Base-by-base conservation (phyloP, 495 filamentous ascomycete species). In the Talaromyces wortmannii region DNA sequence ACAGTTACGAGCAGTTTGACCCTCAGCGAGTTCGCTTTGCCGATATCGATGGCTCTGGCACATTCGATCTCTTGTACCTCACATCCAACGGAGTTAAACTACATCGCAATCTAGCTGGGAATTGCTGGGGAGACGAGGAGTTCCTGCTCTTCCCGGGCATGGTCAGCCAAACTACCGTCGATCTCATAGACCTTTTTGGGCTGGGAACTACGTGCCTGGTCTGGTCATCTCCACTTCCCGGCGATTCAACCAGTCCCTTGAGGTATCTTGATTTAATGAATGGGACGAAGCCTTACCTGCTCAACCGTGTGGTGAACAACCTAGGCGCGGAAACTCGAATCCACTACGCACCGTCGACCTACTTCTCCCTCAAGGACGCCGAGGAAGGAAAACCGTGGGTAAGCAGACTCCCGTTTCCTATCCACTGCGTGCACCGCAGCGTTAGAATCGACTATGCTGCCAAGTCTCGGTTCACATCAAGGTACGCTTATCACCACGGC, bases 21-120 rank as follows among this genome's bases (percentile, higher is more conserved):
- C 55, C 0, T 10, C 7, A n/a, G 6, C 54, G 56, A 7, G 7
- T 72, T 6, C 58, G 23, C 0, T 47, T 72, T 2, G 49, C 48
- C 0, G 72, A 74, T 57, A 61, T 74, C 15, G 65, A 70, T 31
- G 72, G 72, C 1, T 58, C 60, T 0, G 72, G 72, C 0, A 61
- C 63, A 11, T 58, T 62, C 0, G 72, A 74, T 57, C 40, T 73
- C 2, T 0, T 76, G 1, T 74, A 74, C 46, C 32, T 73, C 7
- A 8, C 29, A 18, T 1, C 4, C 2, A 40, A 50, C 5, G 60
- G 59, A 0, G 52, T 52, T 12, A 16, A 29, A 3, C 12, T 69
- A 0, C 65, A 60, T 50, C 29, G 45, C 36, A 66, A 66, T 55
- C 33, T 45, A 11, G 17, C 47, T 4, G 68, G 68, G 3, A 71